phyloP scores from a whole-genome alignment of 805 yeast genomes.

The Groenewaldozyma tartarivorans region DNA sequence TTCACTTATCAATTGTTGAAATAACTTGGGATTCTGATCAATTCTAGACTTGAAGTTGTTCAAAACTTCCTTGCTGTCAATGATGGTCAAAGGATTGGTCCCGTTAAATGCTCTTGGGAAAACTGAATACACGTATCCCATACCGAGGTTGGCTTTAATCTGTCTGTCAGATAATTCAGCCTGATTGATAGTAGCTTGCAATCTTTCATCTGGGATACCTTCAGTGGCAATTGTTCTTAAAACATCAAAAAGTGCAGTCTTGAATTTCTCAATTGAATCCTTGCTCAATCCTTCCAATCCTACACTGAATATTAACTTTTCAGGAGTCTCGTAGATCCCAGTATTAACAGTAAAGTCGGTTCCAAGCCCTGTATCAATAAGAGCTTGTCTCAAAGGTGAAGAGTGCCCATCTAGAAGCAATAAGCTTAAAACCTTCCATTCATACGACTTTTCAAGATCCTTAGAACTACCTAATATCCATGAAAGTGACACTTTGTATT shows the following conservation, averaged over 20 bases:
- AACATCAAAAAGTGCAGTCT: slow-evolving; percentile 37
- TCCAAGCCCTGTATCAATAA: slow-evolving; percentile 78
- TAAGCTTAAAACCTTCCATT: slow-evolving; percentile 59
- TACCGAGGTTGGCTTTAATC: slow-evolving; percentile 84
- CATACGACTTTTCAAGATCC: slow-evolving; percentile 59
- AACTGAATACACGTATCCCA: slow-evolving; percentile 60
- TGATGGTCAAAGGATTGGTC: slow-evolving; percentile 59
- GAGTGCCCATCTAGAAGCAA: slow-evolving; percentile 85
- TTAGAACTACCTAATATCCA: slow-evolving; percentile 77
- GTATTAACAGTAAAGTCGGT: slow-evolving; percentile 80
- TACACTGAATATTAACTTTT: slow-evolving; percentile 65
- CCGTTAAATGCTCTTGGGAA: slow-evolving; percentile 83
- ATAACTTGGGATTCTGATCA: slow-evolving; percentile 42
- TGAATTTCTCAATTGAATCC: slow-evolving; percentile 39
- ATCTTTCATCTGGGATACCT: slow-evolving; percentile 46
- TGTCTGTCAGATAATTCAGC: slow-evolving; percentile 75
- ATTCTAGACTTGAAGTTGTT: slow-evolving; percentile 54
- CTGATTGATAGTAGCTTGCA: slow-evolving; percentile 86
- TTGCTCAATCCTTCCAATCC: slow-evolving; percentile 70
- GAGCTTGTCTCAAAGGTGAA: slow-evolving; percentile 76
- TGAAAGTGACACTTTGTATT: slow-evolving; percentile 72
- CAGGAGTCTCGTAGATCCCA: slow-evolving; percentile 77
- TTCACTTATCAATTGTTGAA: slow-evolving; percentile 48
- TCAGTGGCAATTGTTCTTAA: slow-evolving; percentile 34
- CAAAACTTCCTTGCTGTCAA: slow-evolving; percentile 58